These are phyloP conservation scores for Eucalyptus paniculata DNA, from an alignment of 345 rosid genomes.

Conservation along the genomic window DNA sequence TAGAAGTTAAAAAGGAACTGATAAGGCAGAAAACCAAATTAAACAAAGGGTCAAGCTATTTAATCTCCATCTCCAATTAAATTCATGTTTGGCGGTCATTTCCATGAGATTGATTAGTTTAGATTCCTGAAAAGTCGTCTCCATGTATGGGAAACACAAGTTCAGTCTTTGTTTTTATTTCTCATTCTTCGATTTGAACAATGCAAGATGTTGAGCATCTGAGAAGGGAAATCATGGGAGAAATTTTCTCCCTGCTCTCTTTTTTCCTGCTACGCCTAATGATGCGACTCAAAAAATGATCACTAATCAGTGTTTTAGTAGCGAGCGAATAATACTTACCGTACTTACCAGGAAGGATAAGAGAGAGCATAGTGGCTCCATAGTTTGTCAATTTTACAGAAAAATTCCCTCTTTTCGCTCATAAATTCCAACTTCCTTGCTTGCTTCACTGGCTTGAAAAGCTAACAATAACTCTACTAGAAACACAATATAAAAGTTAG, in stretches of 20 bases:
- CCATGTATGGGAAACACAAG: too few species aligned
- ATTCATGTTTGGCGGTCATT: not conserved
- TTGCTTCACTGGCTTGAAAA: not conserved
- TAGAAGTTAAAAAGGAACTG: not conserved
- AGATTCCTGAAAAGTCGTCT: not conserved
- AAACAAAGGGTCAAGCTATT: not conserved
- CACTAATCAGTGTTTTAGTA: not conserved
- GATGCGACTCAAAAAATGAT: not conserved
- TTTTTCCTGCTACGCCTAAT: not conserved
- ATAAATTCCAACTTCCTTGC: conserved; percentile 4
- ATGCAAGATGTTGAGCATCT: too few species aligned
- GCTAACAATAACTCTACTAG: not conserved
- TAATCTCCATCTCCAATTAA: not conserved
- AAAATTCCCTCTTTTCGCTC: conserved; percentile 30
- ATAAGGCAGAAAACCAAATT: not conserved
- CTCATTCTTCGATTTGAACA: too few species aligned
- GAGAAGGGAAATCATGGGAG: too few species aligned
- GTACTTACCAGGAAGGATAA: conserved; percentile 38
- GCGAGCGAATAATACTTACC: conserved; percentile 4
- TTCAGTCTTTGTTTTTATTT: too few species aligned
- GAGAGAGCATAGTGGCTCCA: conserved; percentile 58
- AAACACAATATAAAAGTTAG: not conserved
- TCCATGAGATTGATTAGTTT: not conserved
- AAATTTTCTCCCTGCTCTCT: not conserved
- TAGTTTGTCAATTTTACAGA: conserved; percentile 40